Percentiles rank a stretch among this genome's conserved stretches.
phyloP scores from a whole-genome alignment of 306 rosid genomes.

The Phaseolus lunatus region DNA sequence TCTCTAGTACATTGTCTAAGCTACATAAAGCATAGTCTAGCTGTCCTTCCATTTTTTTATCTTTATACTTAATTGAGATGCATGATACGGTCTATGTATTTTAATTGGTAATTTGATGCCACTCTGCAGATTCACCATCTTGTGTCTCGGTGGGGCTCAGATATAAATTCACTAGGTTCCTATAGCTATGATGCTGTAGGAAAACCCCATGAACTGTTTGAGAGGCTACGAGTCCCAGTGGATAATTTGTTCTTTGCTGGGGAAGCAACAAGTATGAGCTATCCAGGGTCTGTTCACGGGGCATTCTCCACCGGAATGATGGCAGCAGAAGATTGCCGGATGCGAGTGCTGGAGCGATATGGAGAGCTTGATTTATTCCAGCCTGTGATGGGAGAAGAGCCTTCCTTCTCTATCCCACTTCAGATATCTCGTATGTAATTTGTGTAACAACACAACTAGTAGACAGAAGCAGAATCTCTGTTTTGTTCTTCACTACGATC shows the following conservation, averaged over 20 bases:
- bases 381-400: conserved; percentile 86
- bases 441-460: conserved; percentile 7
- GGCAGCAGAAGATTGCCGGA: conserved; percentile 99
- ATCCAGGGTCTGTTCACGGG: conserved; percentile 97
- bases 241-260: conserved; percentile 98
- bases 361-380: conserved; percentile 89
- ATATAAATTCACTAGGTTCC: conserved; percentile 82
- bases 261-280: conserved; percentile 89
- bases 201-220: conserved; percentile 86
- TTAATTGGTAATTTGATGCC: conserved; percentile 1
- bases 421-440: conserved; percentile 83
- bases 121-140: conserved; percentile 82
- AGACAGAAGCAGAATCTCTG: not conserved
- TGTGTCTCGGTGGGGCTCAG: conserved; percentile 94
- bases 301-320: conserved; percentile 88
- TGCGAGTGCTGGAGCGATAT: conserved; percentile 95
- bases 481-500: not conserved
- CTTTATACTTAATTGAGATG: not conserved
- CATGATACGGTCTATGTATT: not conserved
- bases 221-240: conserved; percentile 90
- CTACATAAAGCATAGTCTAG: not conserved
- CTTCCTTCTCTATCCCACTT: conserved; percentile 64
- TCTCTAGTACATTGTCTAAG: not conserved
- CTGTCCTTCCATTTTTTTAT: not conserved
- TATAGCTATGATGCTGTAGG: conserved; percentile 93